Evolutionary conservation across 2,329 filamentous ascomycete species (phyloP).

Genomic region (Nigrospora oryzae): DNA sequence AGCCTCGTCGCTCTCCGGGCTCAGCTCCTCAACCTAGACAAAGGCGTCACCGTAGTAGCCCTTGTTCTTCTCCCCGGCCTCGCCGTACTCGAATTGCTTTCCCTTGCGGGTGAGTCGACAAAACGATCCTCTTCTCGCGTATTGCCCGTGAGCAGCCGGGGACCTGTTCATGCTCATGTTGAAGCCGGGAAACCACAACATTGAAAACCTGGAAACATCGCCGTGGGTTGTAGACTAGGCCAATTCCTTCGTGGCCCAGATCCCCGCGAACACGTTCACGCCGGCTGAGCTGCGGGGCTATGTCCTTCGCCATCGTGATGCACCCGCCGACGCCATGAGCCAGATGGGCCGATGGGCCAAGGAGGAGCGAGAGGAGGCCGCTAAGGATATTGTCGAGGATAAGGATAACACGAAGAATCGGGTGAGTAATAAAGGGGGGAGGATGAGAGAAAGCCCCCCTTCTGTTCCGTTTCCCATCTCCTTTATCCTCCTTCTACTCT

Average conservation of each 20-base stretch:
- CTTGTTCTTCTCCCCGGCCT: too few species aligned
- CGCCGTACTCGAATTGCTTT: too few species aligned
- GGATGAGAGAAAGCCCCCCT: neutral
- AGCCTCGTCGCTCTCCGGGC: too few species aligned
- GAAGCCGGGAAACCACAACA: constrained; percentile 19
- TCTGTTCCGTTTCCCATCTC: too few species aligned
- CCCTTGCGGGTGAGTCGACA: too few species aligned
- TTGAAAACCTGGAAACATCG: constrained; percentile 5
- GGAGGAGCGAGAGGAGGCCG: neutral
- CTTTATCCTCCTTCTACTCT: too few species aligned
- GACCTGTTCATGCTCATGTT: constrained; percentile 41
- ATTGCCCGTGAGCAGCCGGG: constrained; percentile 31
- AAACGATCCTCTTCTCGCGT: constrained; percentile 48
- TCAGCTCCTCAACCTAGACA: too few species aligned
- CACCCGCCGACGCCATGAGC: neutral
- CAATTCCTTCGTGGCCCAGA: constrained; percentile 43
- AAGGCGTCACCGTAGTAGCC: too few species aligned
- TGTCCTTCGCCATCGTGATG: constrained; percentile 27
- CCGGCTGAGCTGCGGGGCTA: constrained; percentile 42
- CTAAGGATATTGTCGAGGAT: neutral
- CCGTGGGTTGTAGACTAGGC: constrained; percentile 31
- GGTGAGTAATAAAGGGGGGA: too few species aligned
- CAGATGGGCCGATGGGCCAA: neutral
- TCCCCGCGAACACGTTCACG: constrained; percentile 37
- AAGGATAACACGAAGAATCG: neutral